A percentile compares a stretch with the other conserved stretches of the same genome.
phyloP scores from a whole-genome alignment of 106 monocot genomes.

The Narthecium ossifragum region DNA sequence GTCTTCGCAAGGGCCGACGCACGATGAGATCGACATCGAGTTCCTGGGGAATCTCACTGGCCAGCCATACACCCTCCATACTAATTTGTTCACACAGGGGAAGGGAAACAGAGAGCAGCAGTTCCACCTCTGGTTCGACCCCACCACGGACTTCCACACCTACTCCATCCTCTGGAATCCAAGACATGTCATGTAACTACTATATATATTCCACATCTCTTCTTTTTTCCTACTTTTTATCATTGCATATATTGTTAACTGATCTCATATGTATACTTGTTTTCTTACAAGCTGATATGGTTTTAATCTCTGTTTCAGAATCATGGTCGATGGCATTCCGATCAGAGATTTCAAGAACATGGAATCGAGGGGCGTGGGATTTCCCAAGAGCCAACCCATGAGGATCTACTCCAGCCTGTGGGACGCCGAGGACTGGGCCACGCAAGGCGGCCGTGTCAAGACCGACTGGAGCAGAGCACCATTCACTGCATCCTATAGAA shows the following conservation, averaged over 20 bases:
- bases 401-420: conserved; percentile 13
- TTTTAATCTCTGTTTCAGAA: background rate
- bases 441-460: conserved; percentile 51
- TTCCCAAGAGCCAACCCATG: conserved; percentile 15
- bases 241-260: too few species aligned
- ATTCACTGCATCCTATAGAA: conserved; percentile 33
- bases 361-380: background rate
- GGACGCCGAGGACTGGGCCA: conserved; percentile 27
- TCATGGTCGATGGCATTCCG: conserved; percentile 10
- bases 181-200: conserved; percentile 8
- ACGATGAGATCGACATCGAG: conserved; percentile 21
- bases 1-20: conserved; percentile 1
- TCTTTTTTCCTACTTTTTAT: too few species aligned
- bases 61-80: conserved; percentile 8
- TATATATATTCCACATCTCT: too few species aligned
- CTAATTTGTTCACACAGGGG: conserved; percentile 11
- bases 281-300: too few species aligned
- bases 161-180: conserved; percentile 13
- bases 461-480: conserved; percentile 55
- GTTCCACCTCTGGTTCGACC: conserved; percentile 18
- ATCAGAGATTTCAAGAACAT: conserved; percentile 15
- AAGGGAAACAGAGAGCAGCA: conserved; percentile 18
- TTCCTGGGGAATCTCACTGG: conserved; percentile 10
- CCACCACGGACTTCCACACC: conserved; percentile 11
- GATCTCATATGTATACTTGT: too few species aligned